Conservation (phyloP, 2,329 filamentous ascomycete genomes). For the Lecanoromycetidae sp. region DNA sequence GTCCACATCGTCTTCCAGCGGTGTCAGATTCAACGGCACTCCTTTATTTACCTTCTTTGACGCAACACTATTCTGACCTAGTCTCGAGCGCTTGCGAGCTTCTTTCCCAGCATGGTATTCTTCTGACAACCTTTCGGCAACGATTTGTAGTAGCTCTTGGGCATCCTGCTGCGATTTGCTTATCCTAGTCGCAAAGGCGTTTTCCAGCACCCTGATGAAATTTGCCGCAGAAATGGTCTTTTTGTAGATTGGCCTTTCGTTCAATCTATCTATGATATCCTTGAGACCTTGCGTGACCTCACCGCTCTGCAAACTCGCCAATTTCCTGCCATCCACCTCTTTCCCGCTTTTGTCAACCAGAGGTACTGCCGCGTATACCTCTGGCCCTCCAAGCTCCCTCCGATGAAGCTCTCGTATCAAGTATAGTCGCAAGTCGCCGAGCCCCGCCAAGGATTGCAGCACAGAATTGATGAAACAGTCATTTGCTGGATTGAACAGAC, state of each 20-base stretch:
- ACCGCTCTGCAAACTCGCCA: conserved; percentile 61
- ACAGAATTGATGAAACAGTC: conserved; percentile 97
- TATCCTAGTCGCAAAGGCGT: conserved; percentile 78
- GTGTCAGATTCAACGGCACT: background rate
- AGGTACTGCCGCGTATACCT: conserved; percentile 57
- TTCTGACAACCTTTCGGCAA: conserved; percentile 82
- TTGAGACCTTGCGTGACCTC: conserved; percentile 79
- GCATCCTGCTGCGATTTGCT: conserved; percentile 94
- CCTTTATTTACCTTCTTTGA: conserved; percentile 12
- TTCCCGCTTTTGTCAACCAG: conserved; percentile 27
- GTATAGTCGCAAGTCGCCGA: conserved; percentile 80
- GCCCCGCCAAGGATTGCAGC: conserved; percentile 79
- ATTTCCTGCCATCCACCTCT: conserved; percentile 12
- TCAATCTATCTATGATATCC: conserved; percentile 80
- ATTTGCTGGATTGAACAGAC: conserved; percentile 81
- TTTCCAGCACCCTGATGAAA: conserved; percentile 74
- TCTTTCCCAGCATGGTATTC: conserved; percentile 80
- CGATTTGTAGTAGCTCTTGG: conserved; percentile 90
- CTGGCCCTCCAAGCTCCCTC: conserved; percentile 63
- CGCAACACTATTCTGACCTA: background rate
- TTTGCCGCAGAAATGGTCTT: conserved; percentile 84
- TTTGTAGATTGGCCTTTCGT: conserved; percentile 83
- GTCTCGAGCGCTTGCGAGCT: conserved; percentile 42
- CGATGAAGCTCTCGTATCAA: conserved; percentile 84
- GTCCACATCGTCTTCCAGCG: conserved; percentile 19